These are phyloP conservation scores for Aphanomyces euteiches DNA, from an alignment of 352 stramenopile genomes.

Conservation along the genomic window DNA sequence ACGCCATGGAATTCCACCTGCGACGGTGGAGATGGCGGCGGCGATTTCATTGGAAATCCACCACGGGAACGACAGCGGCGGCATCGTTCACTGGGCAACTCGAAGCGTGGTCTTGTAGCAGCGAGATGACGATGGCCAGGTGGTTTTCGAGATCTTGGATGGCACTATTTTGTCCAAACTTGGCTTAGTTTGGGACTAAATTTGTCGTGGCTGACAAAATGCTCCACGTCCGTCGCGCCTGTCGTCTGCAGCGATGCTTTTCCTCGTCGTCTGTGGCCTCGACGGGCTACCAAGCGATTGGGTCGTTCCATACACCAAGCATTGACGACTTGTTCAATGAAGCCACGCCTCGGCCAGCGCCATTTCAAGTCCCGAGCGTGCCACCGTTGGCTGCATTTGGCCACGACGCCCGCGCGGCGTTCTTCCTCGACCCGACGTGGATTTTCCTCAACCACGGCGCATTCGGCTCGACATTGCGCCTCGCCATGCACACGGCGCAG, in stretches of 20 bases:
- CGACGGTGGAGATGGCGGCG: too few species aligned
- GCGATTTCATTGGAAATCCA: too few species aligned
- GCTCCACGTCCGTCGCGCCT: too few species aligned
- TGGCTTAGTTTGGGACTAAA: too few species aligned
- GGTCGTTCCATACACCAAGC: slow-evolving; percentile 73
- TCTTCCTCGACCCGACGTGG: slow-evolving; percentile 67
- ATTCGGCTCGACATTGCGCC: slow-evolving; percentile 78
- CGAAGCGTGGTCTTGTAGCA: too few species aligned
- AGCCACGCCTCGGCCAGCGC: slow-evolving; percentile 23
- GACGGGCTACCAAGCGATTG: slow-evolving; percentile 61
- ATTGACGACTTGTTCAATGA: slow-evolving; percentile 50
- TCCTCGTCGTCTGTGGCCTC: background rate
- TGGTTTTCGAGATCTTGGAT: too few species aligned
- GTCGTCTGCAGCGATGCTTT: background rate
- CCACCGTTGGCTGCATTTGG: slow-evolving; percentile 32
- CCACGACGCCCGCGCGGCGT: slow-evolving; percentile 33
- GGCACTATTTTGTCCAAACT: too few species aligned
- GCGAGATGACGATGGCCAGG: too few species aligned
- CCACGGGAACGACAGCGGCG: too few species aligned
- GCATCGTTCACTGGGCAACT: too few species aligned
- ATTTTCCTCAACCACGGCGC: slow-evolving; percentile 94
- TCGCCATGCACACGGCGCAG: slow-evolving; percentile 58
- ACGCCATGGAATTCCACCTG: too few species aligned
- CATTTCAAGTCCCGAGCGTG: slow-evolving; percentile 29
- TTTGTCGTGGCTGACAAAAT: too few species aligned